phyloP scores from a whole-genome alignment of 1,139 yeast species.

The Suhomyces choctaworum region DNA sequence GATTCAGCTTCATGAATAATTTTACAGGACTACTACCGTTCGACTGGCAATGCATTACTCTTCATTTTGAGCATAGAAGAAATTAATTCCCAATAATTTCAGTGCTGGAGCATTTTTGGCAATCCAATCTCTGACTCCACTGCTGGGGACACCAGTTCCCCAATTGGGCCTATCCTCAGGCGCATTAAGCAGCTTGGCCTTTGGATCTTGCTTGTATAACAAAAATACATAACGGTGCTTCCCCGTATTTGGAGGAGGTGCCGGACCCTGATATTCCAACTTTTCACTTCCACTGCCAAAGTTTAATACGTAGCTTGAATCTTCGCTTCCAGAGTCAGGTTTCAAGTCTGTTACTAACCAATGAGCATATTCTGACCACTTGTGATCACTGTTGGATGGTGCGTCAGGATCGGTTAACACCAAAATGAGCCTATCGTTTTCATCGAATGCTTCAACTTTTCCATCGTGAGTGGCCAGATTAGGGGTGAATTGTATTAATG shows the following conservation, averaged over 20 bases:
- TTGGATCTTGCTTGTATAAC: conserved; percentile 63
- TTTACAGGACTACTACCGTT: not conserved
- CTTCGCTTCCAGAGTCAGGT: conserved; percentile 35
- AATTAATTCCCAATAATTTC: conserved; percentile 73
- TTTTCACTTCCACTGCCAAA: conserved; percentile 38
- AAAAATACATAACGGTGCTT: conserved; percentile 79
- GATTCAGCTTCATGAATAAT: not conserved
- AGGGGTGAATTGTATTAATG: conserved; percentile 67
- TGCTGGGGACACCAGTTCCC: conserved; percentile 79
- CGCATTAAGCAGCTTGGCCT: conserved; percentile 32
- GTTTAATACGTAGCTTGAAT: conserved; percentile 37
- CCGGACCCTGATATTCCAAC: conserved; percentile 69
- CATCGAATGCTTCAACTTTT: conserved; percentile 39
- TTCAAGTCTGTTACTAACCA: conserved; percentile 68
- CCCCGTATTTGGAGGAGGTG: conserved; percentile 81
- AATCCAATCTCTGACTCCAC: conserved; percentile 75
- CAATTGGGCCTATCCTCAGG: conserved; percentile 71
- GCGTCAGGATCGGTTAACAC: conserved; percentile 94
- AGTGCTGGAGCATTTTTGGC: conserved; percentile 58
- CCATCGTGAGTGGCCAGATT: conserved; percentile 41
- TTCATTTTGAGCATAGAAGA: conserved; percentile 71
- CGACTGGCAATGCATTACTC: conserved; percentile 14
- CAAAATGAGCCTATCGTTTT: conserved; percentile 63
- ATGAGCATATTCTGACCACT: conserved; percentile 88
- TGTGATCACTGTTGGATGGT: conserved; percentile 76